phyloP scores from a whole-genome alignment of 129 eudicot genomes.

The Escallonia herrerae region DNA sequence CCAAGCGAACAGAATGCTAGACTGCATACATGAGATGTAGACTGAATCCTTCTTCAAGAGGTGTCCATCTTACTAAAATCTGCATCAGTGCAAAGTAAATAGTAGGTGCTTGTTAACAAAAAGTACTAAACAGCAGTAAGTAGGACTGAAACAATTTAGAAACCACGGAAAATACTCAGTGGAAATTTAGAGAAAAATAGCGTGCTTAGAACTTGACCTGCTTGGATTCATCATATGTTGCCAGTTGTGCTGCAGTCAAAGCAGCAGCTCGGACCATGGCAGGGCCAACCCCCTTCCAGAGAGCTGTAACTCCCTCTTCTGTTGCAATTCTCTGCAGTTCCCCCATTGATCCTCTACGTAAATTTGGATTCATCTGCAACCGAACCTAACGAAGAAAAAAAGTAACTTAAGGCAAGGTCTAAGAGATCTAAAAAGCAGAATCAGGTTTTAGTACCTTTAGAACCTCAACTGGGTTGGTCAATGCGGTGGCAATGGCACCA shows the following conservation, averaged over 20 bases:
- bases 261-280: conserved; percentile 94
- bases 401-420: conserved; percentile 6
- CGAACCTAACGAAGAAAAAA: conserved; percentile 53
- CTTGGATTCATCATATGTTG: conserved; percentile 92
- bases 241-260: conserved; percentile 92
- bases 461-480: conserved; percentile 90
- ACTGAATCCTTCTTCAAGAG: conserved; percentile 81
- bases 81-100: conserved; percentile 27
- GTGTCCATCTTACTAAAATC: conserved; percentile 57
- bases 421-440: background rate
- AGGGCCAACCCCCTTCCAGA: conserved; percentile 97
- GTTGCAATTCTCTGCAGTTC: conserved; percentile 58
- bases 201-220: conserved; percentile 48
- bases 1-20: background rate
- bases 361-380: conserved; percentile 62
- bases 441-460: conserved; percentile 44
- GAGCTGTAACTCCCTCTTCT: conserved; percentile 76
- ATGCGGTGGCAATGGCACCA: conserved; percentile 90
- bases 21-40: conserved; percentile 66
- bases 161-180: conserved; percentile 5
- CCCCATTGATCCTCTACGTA: conserved; percentile 41
- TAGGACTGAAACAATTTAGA: conserved; percentile 1
- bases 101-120: background rate
- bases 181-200: conserved; percentile 6
- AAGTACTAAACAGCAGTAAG: background rate